Evolutionary conservation across 129 eudicot species (phyloP).

Genomic region (Sambucus nigra): DNA sequence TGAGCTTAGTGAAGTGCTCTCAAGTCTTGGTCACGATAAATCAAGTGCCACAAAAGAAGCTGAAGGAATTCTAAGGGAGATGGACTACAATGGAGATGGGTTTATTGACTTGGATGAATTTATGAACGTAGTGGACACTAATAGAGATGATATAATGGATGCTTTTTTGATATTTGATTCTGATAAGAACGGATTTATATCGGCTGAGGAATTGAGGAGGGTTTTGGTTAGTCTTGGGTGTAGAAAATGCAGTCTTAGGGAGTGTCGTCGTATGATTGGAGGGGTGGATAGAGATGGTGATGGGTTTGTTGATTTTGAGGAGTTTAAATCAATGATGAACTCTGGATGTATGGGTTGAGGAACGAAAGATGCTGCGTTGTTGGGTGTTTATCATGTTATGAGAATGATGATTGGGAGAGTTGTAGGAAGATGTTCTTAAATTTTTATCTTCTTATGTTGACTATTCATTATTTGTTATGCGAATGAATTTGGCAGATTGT

Average conservation of each 20-base stretch:
- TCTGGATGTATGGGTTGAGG: background rate
- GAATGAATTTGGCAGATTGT: no score
- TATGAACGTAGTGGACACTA: constrained; percentile 36
- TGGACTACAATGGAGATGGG: constrained; percentile 71
- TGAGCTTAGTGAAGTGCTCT: constrained; percentile 50
- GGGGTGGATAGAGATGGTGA: constrained; percentile 83
- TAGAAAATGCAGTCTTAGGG: constrained; percentile 43
- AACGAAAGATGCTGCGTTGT: background rate
- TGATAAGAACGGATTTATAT: constrained; percentile 64
- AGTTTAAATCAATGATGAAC: constrained; percentile 66
- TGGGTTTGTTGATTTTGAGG: constrained; percentile 79
- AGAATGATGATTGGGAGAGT: no score
- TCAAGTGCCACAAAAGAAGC: constrained; percentile 50
- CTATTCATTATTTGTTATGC: no score
- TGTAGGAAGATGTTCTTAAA: no score
- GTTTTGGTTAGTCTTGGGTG: constrained; percentile 56
- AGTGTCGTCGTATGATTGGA: constrained; percentile 58
- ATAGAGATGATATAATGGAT: constrained; percentile 33
- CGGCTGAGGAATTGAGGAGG: constrained; percentile 54
- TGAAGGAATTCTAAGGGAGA: constrained; percentile 46
- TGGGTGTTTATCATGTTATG: no score
- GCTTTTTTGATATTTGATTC: constrained; percentile 62
- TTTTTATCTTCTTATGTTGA: no score
- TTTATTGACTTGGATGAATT: constrained; percentile 65
- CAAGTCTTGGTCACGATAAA: constrained; percentile 50